Evolutionary conservation across 2,329 filamentous ascomycete genomes (phyloP).

Genomic region (Tolypocladium guangdongense): DNA sequence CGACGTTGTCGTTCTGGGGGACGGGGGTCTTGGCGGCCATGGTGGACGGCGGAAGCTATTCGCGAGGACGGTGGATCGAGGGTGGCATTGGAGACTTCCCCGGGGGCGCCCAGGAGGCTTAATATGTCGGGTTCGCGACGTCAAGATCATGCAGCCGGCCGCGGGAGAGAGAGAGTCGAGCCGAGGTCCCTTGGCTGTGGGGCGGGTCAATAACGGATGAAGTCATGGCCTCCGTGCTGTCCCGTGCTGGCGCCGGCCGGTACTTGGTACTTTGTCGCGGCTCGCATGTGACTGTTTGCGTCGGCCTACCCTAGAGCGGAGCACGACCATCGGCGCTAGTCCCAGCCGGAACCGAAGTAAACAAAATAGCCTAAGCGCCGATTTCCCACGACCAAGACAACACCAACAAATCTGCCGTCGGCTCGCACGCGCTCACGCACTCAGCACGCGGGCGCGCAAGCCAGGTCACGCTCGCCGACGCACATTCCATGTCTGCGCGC

Average conservation of each 20-base stretch:
- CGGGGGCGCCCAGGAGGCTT: background rate
- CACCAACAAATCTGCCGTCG: too few relatives aligned
- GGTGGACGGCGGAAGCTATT: background rate
- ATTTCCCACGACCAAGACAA: background rate
- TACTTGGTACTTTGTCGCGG: too few relatives aligned
- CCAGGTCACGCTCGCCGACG: background rate
- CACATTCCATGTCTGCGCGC: background rate
- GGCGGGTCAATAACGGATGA: background rate
- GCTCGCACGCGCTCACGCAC: too few relatives aligned
- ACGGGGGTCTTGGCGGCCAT: conserved; percentile 48
- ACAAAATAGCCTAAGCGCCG: conserved; percentile 9
- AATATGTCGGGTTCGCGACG: background rate
- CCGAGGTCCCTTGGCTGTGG: background rate
- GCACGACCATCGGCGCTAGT: conserved; percentile 8
- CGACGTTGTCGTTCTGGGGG: conserved; percentile 92
- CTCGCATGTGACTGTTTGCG: background rate
- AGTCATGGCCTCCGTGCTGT: background rate
- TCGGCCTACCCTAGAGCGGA: background rate
- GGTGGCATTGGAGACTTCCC: background rate
- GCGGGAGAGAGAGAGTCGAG: background rate
- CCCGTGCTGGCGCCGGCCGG: background rate
- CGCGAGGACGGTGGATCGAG: background rate
- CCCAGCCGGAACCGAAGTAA: conserved; percentile 16
- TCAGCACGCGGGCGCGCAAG: too few relatives aligned
- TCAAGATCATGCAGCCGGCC: background rate